These are phyloP conservation scores for Pseudogymnoascus pannorum DNA, from an alignment of 2,329 filamentous ascomycete species.

Conservation along the genomic window DNA sequence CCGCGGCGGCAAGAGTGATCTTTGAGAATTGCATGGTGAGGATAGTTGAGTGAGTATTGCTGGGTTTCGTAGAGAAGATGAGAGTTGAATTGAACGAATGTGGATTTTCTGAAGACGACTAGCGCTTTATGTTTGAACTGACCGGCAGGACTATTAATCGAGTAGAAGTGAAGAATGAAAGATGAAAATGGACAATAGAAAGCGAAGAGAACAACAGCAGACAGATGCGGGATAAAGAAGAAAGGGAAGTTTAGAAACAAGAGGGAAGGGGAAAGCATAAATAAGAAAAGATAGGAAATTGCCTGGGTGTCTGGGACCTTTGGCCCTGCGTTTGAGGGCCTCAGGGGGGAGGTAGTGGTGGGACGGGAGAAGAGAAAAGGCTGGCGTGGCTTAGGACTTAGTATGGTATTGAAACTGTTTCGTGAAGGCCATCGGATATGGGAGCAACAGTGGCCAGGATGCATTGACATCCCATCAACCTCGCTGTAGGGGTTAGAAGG, in stretches of 20 bases:
- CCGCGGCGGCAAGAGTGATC: not conserved
- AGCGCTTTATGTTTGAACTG: constrained; percentile 12
- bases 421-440: constrained; percentile 1
- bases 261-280: constrained; percentile 11
- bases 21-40: not conserved
- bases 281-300: not conserved
- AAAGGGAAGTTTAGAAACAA: constrained; percentile 8
- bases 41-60: not conserved
- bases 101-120: constrained; percentile 9
- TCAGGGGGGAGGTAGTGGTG: not conserved
- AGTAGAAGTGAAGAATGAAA: constrained; percentile 7
- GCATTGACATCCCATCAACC: not conserved
- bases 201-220: constrained; percentile 7
- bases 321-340: not conserved
- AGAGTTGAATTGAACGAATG: not conserved
- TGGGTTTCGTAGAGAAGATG: not conserved
- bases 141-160: constrained; percentile 11
- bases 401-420: constrained; percentile 8
- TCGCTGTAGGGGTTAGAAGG: not conserved
- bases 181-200: constrained; percentile 10
- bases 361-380: not conserved
- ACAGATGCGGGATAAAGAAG: constrained; percentile 8
- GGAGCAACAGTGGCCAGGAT: not conserved
- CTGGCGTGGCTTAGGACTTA: constrained; percentile 6
- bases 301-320: not conserved